Conservation (phyloP, 768 basidiomycete species). For the Mycena crocata region DNA sequence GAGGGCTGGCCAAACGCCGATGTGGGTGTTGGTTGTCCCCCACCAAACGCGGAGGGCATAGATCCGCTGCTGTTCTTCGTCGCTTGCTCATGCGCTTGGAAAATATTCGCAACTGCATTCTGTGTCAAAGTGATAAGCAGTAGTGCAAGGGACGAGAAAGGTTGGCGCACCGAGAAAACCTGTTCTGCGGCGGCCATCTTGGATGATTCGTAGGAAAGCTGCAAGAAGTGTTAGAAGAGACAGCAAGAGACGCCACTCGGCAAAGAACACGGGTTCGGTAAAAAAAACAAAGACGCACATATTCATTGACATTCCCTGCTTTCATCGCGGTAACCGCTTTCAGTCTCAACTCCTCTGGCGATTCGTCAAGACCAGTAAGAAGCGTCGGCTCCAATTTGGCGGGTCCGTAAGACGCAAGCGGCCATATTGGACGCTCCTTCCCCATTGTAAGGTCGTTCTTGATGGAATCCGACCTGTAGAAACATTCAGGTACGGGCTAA, state of each 20-base stretch:
- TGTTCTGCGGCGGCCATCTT: constrained; percentile 67
- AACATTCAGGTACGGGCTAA: background rate
- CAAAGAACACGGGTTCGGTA: too few relatives aligned
- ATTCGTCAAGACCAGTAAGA: constrained; percentile 75
- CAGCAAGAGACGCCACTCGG: background rate
- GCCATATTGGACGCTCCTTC: constrained; percentile 82
- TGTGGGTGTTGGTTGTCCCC: constrained; percentile 34
- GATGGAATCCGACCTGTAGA: constrained; percentile 69
- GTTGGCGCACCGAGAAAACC: constrained; percentile 53
- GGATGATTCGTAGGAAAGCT: constrained; percentile 70
- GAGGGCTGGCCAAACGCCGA: constrained; percentile 38
- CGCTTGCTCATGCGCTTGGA: constrained; percentile 66
- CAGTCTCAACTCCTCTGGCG: constrained; percentile 82
- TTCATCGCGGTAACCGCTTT: constrained; percentile 68
- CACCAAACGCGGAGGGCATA: constrained; percentile 50
- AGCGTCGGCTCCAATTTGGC: constrained; percentile 79
- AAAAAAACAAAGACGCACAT: constrained; percentile 61
- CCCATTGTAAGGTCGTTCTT: constrained; percentile 67
- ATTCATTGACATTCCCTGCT: constrained; percentile 68
- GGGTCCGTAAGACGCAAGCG: constrained; percentile 81
- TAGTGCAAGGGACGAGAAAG: background rate
- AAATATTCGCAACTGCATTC: constrained; percentile 62
- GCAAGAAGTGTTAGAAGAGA: background rate
- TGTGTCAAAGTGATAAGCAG: constrained; percentile 30
- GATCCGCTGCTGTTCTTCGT: constrained; percentile 50